phyloP scores from a whole-genome alignment of 768 basidiomycete genomes.

The Gloeostereum incarnatum region DNA sequence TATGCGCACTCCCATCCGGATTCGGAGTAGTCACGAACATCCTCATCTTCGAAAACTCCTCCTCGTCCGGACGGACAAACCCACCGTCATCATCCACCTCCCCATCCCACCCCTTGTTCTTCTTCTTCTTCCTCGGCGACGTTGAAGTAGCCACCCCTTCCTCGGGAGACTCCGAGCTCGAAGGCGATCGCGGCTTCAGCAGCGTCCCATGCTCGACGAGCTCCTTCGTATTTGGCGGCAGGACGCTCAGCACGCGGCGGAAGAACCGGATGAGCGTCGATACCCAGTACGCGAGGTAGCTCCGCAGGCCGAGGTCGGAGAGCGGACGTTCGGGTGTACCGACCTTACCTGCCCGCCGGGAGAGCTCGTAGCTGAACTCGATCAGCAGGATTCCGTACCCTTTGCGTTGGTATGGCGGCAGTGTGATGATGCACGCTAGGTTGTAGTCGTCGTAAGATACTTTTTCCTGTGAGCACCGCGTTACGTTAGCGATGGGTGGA shows the following conservation, averaged over 20 bases:
- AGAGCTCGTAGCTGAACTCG: conserved; percentile 97
- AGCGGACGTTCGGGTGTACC: conserved; percentile 95
- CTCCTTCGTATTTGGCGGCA: conserved; percentile 55
- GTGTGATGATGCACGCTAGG: conserved; percentile 90
- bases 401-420: conserved; percentile 86
- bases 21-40: conserved; percentile 48
- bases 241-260: conserved; percentile 50
- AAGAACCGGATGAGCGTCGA: conserved; percentile 79
- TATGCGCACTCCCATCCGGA: conserved; percentile 60
- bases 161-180: conserved; percentile 4
- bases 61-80: conserved; percentile 26
- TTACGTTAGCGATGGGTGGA: background rate
- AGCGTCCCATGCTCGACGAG: conserved; percentile 13
- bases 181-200: conserved; percentile 1
- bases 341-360: conserved; percentile 64
- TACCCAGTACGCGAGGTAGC: conserved; percentile 87
- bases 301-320: conserved; percentile 84
- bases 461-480: conserved; percentile 59
- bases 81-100: conserved; percentile 38
- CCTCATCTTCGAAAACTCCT: conserved; percentile 30
- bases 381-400: conserved; percentile 95
- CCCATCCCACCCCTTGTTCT: conserved; percentile 69
- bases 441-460: conserved; percentile 96
- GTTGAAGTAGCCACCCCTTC: conserved; percentile 16
- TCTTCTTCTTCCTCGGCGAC: conserved; percentile 34